Conservation (phyloP, 2,329 filamentous ascomycete species). For the Exophiala xenobiotica region DNA sequence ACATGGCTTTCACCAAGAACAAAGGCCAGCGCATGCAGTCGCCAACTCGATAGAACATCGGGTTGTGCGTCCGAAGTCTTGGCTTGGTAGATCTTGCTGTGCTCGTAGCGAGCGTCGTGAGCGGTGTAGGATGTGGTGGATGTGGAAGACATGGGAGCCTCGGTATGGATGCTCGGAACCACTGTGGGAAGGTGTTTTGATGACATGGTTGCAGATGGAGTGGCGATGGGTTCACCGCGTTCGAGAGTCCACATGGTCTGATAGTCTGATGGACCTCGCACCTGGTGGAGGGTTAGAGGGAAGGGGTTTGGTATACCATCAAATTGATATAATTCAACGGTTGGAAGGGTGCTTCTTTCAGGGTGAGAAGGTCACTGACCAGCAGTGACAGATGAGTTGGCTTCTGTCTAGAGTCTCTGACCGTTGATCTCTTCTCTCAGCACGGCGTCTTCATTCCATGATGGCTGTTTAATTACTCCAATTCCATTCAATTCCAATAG, state of each 20-base stretch:
- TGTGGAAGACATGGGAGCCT: not conserved
- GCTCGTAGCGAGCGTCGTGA: not conserved
- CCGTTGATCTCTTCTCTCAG: too few species aligned
- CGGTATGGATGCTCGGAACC: not conserved
- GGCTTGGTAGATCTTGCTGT: not conserved
- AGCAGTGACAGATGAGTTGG: too few species aligned
- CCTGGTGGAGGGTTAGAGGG: not conserved
- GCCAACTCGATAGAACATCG: not conserved
- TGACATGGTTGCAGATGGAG: not conserved
- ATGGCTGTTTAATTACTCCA: too few species aligned
- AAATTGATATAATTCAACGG: too few species aligned
- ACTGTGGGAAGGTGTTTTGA: not conserved
- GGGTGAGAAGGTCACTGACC: too few species aligned
- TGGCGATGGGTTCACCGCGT: not conserved
- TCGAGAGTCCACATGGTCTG: not conserved
- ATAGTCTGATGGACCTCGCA: not conserved
- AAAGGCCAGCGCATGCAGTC: conserved; percentile 20
- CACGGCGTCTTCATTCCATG: too few species aligned
- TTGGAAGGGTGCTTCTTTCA: too few species aligned
- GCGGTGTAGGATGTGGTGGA: not conserved
- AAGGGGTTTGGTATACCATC: not conserved
- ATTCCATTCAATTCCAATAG: too few species aligned
- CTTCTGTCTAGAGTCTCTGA: too few species aligned
- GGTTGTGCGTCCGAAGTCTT: not conserved
- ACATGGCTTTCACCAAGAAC: not conserved